Base-by-base conservation (phyloP, 352 stramenopile genomes). In the Globisporangium echinulatum region DNA sequence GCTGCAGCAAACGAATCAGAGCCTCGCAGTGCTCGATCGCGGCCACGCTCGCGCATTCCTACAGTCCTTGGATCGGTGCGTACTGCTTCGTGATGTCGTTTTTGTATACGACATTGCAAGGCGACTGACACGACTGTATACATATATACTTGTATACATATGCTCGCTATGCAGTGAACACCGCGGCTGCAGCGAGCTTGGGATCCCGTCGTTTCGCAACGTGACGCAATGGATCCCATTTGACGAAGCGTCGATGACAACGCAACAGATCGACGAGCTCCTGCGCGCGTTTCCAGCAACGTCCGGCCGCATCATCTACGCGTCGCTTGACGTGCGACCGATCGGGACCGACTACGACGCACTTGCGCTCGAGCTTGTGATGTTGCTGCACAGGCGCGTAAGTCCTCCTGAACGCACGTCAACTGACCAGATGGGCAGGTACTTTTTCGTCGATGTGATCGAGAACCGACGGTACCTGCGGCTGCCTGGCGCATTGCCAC, bases 21-120 rank as follows among this genome's bases (percentile, higher is more conserved):
- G 62, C 49, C 59, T 92, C 15, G 75, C 77, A 7, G 53, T 79
- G 50, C 66, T 92, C n/a, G 69, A 92, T 37, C 79, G 79, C 1
- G 37, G 53, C 7, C 72, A 88, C 25, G 64, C 76, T 47, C 52
- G 64, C 42, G 55, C 52, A 8, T 85, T 92, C 56, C 44, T 90
- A 8, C 48, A 58, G 5, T 82, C 84, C 47, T 66, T 92, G 13
- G 68, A 88, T 39, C 38, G 58, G 63, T 64, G 51, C 10, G 57
- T 48, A 8, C 40, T 44, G 40, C 40, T 44, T 13, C 11, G 40
- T 44, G 11, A 14, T 44, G 40, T 44, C 6, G 42, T 38, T 51
- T 19, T 37, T 52, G 39, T 37, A 33, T 3, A 33, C 25, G 25
- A 33, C 25, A 33, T 33, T 33, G 25, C 25, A 33, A 33, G 25